A percentile compares a stretch with the other conserved stretches of the same genome.
These are phyloP conservation scores for Aspergillus novoparasiticus DNA, from an alignment of 2,329 filamentous ascomycete species.

Conservation along the genomic window DNA sequence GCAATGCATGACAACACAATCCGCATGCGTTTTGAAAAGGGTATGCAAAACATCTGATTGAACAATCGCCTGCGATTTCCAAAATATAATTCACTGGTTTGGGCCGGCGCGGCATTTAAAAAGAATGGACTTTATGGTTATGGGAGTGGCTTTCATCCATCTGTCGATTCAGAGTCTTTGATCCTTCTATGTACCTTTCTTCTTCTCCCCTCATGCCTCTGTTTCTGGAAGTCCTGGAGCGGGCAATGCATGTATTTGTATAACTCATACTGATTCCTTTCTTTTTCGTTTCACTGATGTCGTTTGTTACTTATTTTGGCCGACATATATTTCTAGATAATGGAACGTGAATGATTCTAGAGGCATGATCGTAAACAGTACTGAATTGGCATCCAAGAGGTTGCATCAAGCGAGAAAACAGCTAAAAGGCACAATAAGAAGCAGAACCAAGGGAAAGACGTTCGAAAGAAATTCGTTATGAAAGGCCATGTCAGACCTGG, in stretches of 20 bases:
- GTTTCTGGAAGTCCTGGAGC: slow-evolving; percentile 26
- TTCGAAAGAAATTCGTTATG: not conserved
- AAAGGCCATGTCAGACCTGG: not conserved
- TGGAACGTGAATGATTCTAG: slow-evolving; percentile 28
- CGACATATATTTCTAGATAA: slow-evolving; percentile 32
- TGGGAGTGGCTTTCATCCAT: slow-evolving; percentile 14
- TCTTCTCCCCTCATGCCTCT: slow-evolving; percentile 25
- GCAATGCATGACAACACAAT: not conserved
- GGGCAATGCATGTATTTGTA: slow-evolving; percentile 42
- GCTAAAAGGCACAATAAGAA: not conserved
- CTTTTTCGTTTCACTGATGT: slow-evolving; percentile 22
- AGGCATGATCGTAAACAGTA: not conserved
- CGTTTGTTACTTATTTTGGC: slow-evolving; percentile 21
- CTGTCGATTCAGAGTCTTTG: slow-evolving; percentile 20
- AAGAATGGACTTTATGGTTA: slow-evolving; percentile 12
- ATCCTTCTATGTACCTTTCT: slow-evolving; percentile 14
- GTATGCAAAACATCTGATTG: slow-evolving; percentile 5
- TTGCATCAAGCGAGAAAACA: not conserved
- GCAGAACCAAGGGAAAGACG: not conserved
- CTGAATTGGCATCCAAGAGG: not conserved
- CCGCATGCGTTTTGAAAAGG: slow-evolving; percentile 2
- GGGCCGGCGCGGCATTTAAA: slow-evolving; percentile 14
- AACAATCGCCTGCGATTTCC: not conserved
- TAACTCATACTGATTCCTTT: slow-evolving; percentile 29
- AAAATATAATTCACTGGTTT: slow-evolving; percentile 5